Percentiles rank a stretch among this genome's conserved stretches.
Evolutionary conservation across 306 rosid genomes (phyloP).

Genomic region (Dalbergia cochinchinensis): DNA sequence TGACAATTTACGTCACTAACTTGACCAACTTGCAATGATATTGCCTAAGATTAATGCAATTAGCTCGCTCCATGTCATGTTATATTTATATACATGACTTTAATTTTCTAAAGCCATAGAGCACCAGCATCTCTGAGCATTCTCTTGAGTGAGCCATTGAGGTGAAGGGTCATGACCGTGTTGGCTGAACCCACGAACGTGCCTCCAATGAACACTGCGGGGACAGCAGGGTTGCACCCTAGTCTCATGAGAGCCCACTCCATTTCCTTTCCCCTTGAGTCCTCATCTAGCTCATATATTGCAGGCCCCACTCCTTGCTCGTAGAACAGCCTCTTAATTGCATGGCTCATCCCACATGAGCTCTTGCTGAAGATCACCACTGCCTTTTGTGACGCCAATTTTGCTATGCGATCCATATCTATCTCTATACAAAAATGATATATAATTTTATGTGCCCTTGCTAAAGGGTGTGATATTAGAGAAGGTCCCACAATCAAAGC

Average conservation of each 20-base stretch:
- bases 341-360: constrained; percentile 96
- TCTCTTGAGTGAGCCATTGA: constrained; percentile 82
- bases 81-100: too few species aligned
- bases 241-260: constrained; percentile 87
- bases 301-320: constrained; percentile 95
- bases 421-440: constrained; percentile 13
- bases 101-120: constrained; percentile 68
- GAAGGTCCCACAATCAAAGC: background rate
- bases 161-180: constrained; percentile 86
- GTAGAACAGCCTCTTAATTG: constrained; percentile 85
- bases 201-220: constrained; percentile 92
- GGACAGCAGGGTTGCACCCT: constrained; percentile 91
- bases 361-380: constrained; percentile 99
- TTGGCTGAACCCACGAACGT: constrained; percentile 85
- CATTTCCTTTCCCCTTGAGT: constrained; percentile 78
- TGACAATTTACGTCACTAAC: background rate
- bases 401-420: constrained; percentile 73
- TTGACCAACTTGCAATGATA: background rate
- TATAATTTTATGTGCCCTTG: background rate
- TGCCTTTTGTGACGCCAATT: constrained; percentile 82
- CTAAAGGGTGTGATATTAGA: background rate
- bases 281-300: constrained; percentile 85
- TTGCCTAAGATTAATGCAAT: background rate
- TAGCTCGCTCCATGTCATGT: background rate
- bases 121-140: constrained; percentile 97